Base-by-base conservation (phyloP, 2,329 filamentous ascomycete species). In the Tolypocladium nubicola region DNA sequence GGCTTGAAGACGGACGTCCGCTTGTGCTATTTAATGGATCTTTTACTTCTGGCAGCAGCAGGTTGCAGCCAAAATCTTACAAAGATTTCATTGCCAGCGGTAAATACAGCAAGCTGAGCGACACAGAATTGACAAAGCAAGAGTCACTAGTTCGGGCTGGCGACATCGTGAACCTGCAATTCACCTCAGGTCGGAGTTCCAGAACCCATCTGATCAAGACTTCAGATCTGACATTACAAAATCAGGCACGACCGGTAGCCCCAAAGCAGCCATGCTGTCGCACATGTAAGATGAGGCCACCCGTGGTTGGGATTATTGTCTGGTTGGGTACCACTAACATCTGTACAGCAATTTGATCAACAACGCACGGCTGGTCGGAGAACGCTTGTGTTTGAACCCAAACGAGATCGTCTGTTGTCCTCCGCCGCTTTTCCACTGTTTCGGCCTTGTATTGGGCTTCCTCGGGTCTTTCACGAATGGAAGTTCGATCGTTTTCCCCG, bases 401-500 rank as follows among this genome's bases (percentile, higher is more conserved):
- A 74, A 77, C 52, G 88, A 92, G 66, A 76, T 86, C 8, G 77
- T 94, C 11, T 93, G 89, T 75, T 94, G 89, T 68, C 89, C 89
- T 4, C 89, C 89, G 0, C 89, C 89, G 0, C 78, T 94, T 3
- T 94, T 94, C 76, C 90, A 94, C 75, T 93, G 88, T 75, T 93
- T 93, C 67, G 89, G 89, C 1, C 80, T 93, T 9, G 88, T 92
- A 1, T 80, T 91, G 3, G 89, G 89, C 11, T 77, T 92, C 50
- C 79, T 92, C 57, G 84, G 87, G 1, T 79, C 83, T 49, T 72
- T 91, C 55, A 90, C 87, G 0, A 87, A 92, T 67, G 88, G 89
- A 52, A 83, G 82, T 41, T 88, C 87, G 69, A 85, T 91, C 55
- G 83, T 92, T 9, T 90, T 89, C 65, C 88, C 89, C 0, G 81